Conservation (phyloP, 2,329 filamentous ascomycete species). For the Fusarium sp. region DNA sequence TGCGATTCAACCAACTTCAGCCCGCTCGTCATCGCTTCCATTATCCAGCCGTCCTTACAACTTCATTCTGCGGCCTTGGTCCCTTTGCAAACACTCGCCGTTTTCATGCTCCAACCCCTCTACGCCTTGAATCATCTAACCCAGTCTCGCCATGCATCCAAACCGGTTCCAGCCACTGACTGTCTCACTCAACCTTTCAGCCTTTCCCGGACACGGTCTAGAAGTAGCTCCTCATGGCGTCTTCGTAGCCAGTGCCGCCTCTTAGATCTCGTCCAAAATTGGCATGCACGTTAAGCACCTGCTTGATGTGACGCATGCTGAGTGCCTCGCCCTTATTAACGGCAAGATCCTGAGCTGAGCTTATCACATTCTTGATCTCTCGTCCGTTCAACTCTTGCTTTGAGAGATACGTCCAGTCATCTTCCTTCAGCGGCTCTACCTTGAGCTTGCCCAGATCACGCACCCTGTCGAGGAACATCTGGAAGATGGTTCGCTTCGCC, state of each 20-base stretch:
- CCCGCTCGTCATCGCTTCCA: background rate
- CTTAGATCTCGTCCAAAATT: conserved; percentile 86
- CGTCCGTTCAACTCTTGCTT: conserved; percentile 71
- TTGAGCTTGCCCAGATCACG: conserved; percentile 70
- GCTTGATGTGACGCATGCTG: conserved; percentile 81
- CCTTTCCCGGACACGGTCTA: conserved; percentile 43
- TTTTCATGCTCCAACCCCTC: background rate
- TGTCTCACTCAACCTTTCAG: background rate
- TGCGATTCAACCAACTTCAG: background rate
- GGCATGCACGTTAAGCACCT: conserved; percentile 85
- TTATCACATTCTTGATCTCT: conserved; percentile 89
- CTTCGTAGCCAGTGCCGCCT: conserved; percentile 81
- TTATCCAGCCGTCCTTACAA: background rate
- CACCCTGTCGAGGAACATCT: conserved; percentile 83
- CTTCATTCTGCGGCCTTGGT: background rate
- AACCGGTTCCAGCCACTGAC: background rate
- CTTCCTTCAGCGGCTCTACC: conserved; percentile 70
- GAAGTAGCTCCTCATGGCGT: conserved; percentile 86
- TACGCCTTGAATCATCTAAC: background rate
- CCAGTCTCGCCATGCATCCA: background rate
- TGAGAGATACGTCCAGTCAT: conserved; percentile 74
- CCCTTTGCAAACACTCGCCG: background rate
- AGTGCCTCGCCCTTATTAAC: conserved; percentile 78
- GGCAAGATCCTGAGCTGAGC: conserved; percentile 84
- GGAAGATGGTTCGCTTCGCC: conserved; percentile 84